Evolutionary conservation across 768 basidiomycete genomes (phyloP).

Genomic region (Epithele typhae): DNA sequence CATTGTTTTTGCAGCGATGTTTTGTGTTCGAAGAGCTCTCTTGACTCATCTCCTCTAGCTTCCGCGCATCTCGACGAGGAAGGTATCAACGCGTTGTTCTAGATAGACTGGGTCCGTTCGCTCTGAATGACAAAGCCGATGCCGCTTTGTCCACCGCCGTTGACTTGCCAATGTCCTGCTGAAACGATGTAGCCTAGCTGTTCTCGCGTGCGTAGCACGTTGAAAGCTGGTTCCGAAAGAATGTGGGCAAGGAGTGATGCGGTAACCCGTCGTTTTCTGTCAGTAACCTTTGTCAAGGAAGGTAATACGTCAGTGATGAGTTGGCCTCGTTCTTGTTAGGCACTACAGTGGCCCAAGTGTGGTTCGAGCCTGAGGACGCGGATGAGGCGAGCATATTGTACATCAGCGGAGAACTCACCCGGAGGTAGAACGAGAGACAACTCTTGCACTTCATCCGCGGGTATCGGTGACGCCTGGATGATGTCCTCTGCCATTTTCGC

Average conservation of each 20-base stretch:
- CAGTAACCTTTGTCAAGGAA: slow-evolving; percentile 68
- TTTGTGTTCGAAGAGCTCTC: slow-evolving; percentile 78
- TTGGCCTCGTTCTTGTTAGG: slow-evolving; percentile 86
- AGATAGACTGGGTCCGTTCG: slow-evolving; percentile 77
- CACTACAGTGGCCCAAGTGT: slow-evolving; percentile 58
- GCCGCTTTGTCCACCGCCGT: slow-evolving; percentile 59
- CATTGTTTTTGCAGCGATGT: slow-evolving; percentile 72
- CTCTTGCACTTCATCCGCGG: slow-evolving; percentile 47
- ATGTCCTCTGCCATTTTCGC: slow-evolving; percentile 68
- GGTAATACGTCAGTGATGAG: slow-evolving; percentile 80
- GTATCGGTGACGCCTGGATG: slow-evolving; percentile 51
- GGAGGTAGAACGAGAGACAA: slow-evolving; percentile 61
- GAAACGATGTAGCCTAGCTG: slow-evolving; percentile 93
- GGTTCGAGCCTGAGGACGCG: slow-evolving; percentile 55
- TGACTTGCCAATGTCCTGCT: slow-evolving; percentile 42
- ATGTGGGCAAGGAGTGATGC: slow-evolving; percentile 77
- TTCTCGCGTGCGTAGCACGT: slow-evolving; percentile 87
- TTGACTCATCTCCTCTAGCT: slow-evolving; percentile 62
- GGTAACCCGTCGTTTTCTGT: slow-evolving; percentile 61
- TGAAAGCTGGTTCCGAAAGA: slow-evolving; percentile 87
- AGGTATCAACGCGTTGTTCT: slow-evolving; percentile 85
- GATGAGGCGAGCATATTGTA: neutral
- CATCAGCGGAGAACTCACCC: slow-evolving; percentile 37
- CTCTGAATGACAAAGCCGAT: slow-evolving; percentile 86
- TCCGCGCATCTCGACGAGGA: slow-evolving; percentile 71